Evolutionary conservation across 2,329 filamentous ascomycete genomes (phyloP).

Genomic region (Cordyceps fumosorosea): DNA sequence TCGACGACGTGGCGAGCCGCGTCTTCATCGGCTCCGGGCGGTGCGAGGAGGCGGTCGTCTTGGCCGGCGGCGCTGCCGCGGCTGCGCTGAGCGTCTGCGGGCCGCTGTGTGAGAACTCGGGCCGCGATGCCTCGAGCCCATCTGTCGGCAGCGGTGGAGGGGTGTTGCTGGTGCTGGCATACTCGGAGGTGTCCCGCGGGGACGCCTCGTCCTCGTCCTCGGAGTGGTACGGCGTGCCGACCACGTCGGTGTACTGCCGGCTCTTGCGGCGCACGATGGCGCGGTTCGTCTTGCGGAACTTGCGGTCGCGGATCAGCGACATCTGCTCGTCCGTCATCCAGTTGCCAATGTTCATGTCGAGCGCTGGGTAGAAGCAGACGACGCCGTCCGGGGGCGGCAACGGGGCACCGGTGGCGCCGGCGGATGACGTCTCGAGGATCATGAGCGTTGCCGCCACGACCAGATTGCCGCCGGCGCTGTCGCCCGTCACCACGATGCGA

Average conservation of each 20-base stretch:
- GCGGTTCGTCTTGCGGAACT: constrained; percentile 69
- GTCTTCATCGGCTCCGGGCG: constrained; percentile 62
- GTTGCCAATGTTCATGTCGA: constrained; percentile 96
- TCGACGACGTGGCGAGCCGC: constrained; percentile 87
- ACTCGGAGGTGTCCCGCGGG: constrained; percentile 19
- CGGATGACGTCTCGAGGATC: constrained; percentile 66
- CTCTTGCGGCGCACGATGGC: constrained; percentile 77
- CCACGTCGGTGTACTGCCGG: constrained; percentile 78
- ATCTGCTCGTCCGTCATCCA: constrained; percentile 99
- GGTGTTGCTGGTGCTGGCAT: constrained; percentile 14
- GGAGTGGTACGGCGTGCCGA: constrained; percentile 74
- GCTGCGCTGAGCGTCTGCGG: constrained; percentile 27
- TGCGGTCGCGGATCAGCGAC: constrained; percentile 81
- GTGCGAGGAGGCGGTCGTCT: constrained; percentile 41
- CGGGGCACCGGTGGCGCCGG: constrained; percentile 33
- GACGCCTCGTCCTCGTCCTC: constrained; percentile 60
- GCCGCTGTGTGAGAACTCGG: constrained; percentile 45
- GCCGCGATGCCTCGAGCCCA: constrained; percentile 29
- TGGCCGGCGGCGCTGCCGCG: constrained; percentile 13
- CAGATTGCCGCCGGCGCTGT: constrained; percentile 44
- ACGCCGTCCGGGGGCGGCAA: constrained; percentile 74
- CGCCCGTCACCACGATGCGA: constrained; percentile 39
- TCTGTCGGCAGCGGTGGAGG: constrained; percentile 8
- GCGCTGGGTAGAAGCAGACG: constrained; percentile 77
- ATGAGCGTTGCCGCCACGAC: constrained; percentile 71